Evolutionary conservation across 495 filamentous ascomycete species (phyloP).

Genomic region (Podospora pseudoanserina): DNA sequence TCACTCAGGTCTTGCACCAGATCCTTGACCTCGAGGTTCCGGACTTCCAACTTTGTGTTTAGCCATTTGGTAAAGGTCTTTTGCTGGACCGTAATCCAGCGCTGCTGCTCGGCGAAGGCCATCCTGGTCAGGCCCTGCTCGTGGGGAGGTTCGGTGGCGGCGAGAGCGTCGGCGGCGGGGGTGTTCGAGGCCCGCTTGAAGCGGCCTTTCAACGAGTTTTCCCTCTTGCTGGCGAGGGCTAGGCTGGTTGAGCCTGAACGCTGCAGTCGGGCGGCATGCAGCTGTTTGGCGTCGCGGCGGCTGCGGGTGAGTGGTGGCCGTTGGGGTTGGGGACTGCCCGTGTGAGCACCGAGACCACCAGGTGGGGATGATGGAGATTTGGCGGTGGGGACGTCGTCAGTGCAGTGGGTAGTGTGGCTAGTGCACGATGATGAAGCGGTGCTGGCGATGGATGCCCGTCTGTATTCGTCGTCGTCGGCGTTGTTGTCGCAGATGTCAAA

Average conservation of each 20-base stretch:
- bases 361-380: background rate
- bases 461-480: background rate
- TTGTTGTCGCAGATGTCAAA: constrained; percentile 5
- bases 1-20: constrained; percentile 85
- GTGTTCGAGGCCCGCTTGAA: constrained; percentile 28
- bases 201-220: constrained; percentile 25
- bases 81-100: constrained; percentile 94
- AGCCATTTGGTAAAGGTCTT: constrained; percentile 99
- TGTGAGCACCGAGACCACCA: background rate
- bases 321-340: constrained; percentile 5
- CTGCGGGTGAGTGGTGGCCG: constrained; percentile 24
- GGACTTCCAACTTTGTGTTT: constrained; percentile 83
- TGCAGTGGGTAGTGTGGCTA: constrained; percentile 7
- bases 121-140: constrained; percentile 46
- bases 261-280: constrained; percentile 34
- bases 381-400: constrained; percentile 11
- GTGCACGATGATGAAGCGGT: constrained; percentile 21
- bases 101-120: constrained; percentile 64
- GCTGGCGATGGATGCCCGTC: constrained; percentile 30
- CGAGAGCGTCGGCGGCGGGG: constrained; percentile 28
- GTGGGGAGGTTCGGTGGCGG: constrained; percentile 35
- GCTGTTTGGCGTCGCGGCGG: constrained; percentile 34
- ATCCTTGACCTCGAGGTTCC: constrained; percentile 73
- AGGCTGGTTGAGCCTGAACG: constrained; percentile 35
- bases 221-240: constrained; percentile 27